Conservation (phyloP, 805 yeast species). For the Teunomyces funiuensis region DNA sequence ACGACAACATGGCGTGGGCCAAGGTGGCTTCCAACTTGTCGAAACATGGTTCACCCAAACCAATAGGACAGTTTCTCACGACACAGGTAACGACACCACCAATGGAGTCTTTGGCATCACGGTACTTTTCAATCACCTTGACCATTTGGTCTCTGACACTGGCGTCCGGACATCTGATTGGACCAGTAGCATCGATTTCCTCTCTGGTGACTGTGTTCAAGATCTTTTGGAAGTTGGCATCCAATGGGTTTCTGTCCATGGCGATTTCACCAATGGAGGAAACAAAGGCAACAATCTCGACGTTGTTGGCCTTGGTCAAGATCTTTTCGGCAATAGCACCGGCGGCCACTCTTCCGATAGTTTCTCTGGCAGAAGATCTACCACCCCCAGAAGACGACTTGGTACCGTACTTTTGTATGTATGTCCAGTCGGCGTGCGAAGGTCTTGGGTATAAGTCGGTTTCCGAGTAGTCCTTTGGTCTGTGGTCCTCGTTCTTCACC, state of each 20-base stretch:
- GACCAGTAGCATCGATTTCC: constrained; percentile 81
- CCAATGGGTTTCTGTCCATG: constrained; percentile 71
- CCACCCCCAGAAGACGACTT: constrained; percentile 98
- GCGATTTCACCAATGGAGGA: constrained; percentile 83
- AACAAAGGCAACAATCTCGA: constrained; percentile 95
- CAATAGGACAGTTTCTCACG: constrained; percentile 87
- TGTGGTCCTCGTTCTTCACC: constrained; percentile 90
- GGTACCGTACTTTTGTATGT: constrained; percentile 83
- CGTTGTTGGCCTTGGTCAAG: constrained; percentile 68
- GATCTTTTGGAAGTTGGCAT: constrained; percentile 62
- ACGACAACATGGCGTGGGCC: constrained; percentile 97
- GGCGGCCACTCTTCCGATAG: constrained; percentile 98
- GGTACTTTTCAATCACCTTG: constrained; percentile 79
- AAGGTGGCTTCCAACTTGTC: constrained; percentile 93
- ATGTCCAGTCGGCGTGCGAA: constrained; percentile 96
- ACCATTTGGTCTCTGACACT: constrained; percentile 74
- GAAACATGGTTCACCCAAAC: constrained; percentile 97
- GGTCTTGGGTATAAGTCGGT: constrained; percentile 97
- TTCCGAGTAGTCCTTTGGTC: constrained; percentile 94
- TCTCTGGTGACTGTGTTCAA: constrained; percentile 83
- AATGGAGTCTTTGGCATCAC: constrained; percentile 86
- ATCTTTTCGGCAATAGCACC: constrained; percentile 98
- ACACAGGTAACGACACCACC: constrained; percentile 99
- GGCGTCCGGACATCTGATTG: constrained; percentile 90
- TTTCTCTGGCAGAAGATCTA: constrained; percentile 94